Base-by-base conservation (phyloP, 805 yeast species). In the Grigorovia yakushimaensis region DNA sequence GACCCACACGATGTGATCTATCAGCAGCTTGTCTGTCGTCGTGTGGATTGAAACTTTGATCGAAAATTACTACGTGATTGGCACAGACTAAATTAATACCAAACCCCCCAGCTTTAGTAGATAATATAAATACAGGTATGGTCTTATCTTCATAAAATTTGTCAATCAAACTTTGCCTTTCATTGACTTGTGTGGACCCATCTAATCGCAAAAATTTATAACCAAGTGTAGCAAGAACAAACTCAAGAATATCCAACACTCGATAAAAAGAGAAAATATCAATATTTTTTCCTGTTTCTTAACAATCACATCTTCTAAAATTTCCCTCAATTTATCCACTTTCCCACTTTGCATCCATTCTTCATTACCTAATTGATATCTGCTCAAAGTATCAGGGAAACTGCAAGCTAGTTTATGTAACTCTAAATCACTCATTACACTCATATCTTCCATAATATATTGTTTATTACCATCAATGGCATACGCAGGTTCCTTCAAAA, bases 1-100 rank as follows among this genome's bases (percentile, higher is more conserved):
- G 98, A 1, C 98, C 98, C 22, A 93, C 96, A 66, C 99, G 77
- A 65, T 93, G 99, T 0, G 98, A 96, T 61, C 99, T 78, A 65
- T 93, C 99, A 62, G 94, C 98, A 1, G 99, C 99, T 69, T 93
- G 99, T 61, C 84, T 84, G 61, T 93, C 99, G 64, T 93, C 98
- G 65, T 93, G 98, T 0, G 99, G 99, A 61, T 93, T 93, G 70
- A 93, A 93, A 44, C 94, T 82, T 62, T 88, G 91, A 62, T 93
- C 99, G 61, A 82, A 89, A 30, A 93, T 85, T 46, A 93, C 74
- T 2, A 93, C 98, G 51, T 82, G 79, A 61, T 88, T 91, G 7
- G 99, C 98, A 60, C 95, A 93, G 1, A 95, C 93, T 57, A 93
- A 74, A 60, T 93, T 93, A 67, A 93, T 93, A 49, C 99, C 99